Evolutionary conservation across 306 rosid species (phyloP).

Genomic region (Fragaria iinumae): DNA sequence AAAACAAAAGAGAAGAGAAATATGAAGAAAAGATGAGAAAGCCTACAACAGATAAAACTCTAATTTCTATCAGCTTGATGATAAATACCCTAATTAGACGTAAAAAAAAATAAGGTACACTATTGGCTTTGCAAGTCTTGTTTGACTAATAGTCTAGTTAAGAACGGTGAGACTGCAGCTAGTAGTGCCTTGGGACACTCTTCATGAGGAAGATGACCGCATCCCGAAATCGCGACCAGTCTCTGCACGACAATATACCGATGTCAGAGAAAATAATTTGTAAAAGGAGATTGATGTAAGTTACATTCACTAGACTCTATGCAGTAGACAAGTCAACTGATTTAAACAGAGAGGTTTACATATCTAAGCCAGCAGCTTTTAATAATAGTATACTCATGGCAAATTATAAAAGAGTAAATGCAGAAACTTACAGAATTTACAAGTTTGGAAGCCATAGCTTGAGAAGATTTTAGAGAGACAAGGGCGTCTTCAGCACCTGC

Average conservation of each 20-base stretch:
- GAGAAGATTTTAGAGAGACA: conserved; percentile 71
- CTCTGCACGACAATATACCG: conserved; percentile 52
- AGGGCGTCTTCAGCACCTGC: conserved; percentile 81
- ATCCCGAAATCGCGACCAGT: conserved; percentile 78
- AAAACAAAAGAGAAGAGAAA: background rate
- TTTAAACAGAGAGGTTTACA: background rate
- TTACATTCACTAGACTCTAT: background rate
- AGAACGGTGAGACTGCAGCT: conserved; percentile 79
- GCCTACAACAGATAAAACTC: conserved; percentile 13
- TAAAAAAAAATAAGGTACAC: conserved; percentile 28
- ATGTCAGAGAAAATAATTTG: conserved; percentile 17
- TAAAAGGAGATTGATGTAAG: background rate
- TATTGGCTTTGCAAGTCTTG: conserved; percentile 51
- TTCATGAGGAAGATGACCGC: conserved; percentile 97
- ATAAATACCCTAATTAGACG: conserved; percentile 31
- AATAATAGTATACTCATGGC: background rate
- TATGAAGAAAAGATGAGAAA: background rate
- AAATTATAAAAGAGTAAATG: background rate
- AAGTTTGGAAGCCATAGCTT: conserved; percentile 81
- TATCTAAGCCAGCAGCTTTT: background rate
- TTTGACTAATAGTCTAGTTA: conserved; percentile 46
- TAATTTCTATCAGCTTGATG: conserved; percentile 3
- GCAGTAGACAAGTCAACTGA: too few relatives aligned
- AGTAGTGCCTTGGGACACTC: conserved; percentile 94
- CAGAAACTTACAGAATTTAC: conserved; percentile 64